Conservation (phyloP, 1,139 yeast species). For the Meyerozyma carpophila region DNA sequence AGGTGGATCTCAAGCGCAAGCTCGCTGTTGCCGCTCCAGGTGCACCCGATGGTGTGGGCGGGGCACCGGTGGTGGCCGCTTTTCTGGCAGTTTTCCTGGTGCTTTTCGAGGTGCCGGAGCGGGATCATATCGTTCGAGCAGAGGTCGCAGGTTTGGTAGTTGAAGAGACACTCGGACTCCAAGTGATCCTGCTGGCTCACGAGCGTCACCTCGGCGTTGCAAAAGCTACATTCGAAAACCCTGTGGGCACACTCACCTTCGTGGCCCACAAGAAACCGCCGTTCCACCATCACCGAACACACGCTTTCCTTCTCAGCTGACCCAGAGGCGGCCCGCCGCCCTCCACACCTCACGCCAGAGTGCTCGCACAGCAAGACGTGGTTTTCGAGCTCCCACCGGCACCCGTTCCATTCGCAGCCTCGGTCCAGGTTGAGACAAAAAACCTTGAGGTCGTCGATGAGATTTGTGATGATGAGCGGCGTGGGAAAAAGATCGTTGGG, state of each 20-base stretch:
- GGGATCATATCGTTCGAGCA: slow-evolving; percentile 41
- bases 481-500: slow-evolving; percentile 51
- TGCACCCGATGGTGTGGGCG: slow-evolving; percentile 37
- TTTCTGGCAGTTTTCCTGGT: slow-evolving; percentile 30
- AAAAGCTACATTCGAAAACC: slow-evolving; percentile 31
- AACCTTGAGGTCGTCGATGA: slow-evolving; percentile 58
- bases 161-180: slow-evolving; percentile 33
- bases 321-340: slow-evolving; percentile 13
- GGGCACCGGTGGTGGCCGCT: slow-evolving; percentile 33
- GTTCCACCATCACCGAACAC: slow-evolving; percentile 17
- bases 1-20: slow-evolving; percentile 37
- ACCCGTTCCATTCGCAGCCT: slow-evolving; percentile 57
- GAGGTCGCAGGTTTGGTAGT: slow-evolving; percentile 34
- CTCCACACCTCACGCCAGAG: slow-evolving; percentile 46
- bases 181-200: slow-evolving; percentile 31
- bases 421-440: slow-evolving; percentile 46
- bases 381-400: slow-evolving; percentile 54
- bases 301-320: slow-evolving; percentile 6
- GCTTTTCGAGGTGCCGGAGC: slow-evolving; percentile 24
- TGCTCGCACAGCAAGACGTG: slow-evolving; percentile 51
- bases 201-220: slow-evolving; percentile 28
- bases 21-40: slow-evolving; percentile 34
- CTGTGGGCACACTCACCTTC: slow-evolving; percentile 28
- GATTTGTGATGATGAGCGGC: slow-evolving; percentile 54
- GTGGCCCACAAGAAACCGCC: slow-evolving; percentile 14